These are phyloP conservation scores for Magnaporthiopsis rhizophila DNA, from an alignment of 2,329 filamentous ascomycete genomes.

Conservation along the genomic window DNA sequence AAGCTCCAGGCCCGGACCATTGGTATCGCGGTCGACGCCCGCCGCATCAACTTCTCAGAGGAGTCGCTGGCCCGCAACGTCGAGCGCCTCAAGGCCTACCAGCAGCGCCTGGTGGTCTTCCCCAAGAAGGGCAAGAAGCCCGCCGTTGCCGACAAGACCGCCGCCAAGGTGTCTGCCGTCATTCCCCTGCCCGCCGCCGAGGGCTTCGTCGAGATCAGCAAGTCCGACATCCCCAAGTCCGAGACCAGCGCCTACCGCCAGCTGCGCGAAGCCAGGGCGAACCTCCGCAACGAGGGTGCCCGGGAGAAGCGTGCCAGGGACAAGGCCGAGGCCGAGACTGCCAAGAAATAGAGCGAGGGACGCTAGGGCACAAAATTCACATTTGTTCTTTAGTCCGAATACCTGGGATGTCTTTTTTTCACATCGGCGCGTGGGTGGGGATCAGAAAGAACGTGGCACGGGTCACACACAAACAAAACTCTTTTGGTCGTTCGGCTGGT, in stretches of 20 bases:
- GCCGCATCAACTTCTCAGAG: slow-evolving; percentile 94
- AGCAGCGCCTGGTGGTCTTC: slow-evolving; percentile 92
- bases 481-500: slow-evolving; percentile 14
- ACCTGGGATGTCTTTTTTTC: slow-evolving; percentile 4
- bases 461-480: slow-evolving; percentile 11
- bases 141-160: slow-evolving; percentile 78
- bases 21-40: slow-evolving; percentile 93
- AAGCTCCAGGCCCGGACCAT: slow-evolving; percentile 77
- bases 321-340: slow-evolving; percentile 73
- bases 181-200: slow-evolving; percentile 44
- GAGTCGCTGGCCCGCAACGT: slow-evolving; percentile 94
- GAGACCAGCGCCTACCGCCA: slow-evolving; percentile 83
- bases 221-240: slow-evolving; percentile 68
- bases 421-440: slow-evolving; percentile 5
- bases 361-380: slow-evolving; percentile 3
- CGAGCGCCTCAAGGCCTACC: slow-evolving; percentile 96
- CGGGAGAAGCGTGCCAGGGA: slow-evolving; percentile 91
- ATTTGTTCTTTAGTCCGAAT: slow-evolving; percentile 4
- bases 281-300: slow-evolving; percentile 71
- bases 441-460: slow-evolving; percentile 1
- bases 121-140: slow-evolving; percentile 93
- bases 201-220: slow-evolving; percentile 67
- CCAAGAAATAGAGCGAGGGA: slow-evolving; percentile 65
- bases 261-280: slow-evolving; percentile 76
- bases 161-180: slow-evolving; percentile 45